phyloP scores from a whole-genome alignment of 345 rosid species.

The Salix arbutifolia region DNA sequence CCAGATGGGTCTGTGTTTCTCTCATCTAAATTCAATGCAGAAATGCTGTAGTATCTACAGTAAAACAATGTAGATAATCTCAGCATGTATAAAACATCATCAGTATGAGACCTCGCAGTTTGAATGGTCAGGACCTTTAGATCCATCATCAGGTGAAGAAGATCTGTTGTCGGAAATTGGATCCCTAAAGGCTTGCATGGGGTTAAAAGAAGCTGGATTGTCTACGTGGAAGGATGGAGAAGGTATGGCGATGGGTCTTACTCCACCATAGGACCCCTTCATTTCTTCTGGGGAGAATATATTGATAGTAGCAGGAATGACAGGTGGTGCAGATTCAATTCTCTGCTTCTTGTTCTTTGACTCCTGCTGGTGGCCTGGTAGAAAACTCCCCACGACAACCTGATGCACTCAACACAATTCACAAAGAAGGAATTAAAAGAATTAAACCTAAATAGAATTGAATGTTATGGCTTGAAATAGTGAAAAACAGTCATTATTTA shows the following conservation, averaged over 20 bases:
- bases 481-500: neutral
- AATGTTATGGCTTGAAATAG: neutral
- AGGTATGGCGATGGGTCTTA: constrained; percentile 38
- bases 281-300: constrained; percentile 32
- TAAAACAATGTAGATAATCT: constrained; percentile 15
- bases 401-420: constrained; percentile 21
- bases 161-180: constrained; percentile 35
- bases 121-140: constrained; percentile 45
- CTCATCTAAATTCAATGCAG: constrained; percentile 16
- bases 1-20: constrained; percentile 5
- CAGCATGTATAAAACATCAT: constrained; percentile 17
- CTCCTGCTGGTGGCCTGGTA: constrained; percentile 67
- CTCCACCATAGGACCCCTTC: constrained; percentile 34
- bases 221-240: constrained; percentile 13
- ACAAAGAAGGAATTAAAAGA: neutral
- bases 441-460: neutral
- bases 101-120: constrained; percentile 50
- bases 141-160: constrained; percentile 46
- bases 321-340: constrained; percentile 35
- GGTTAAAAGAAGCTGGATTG: constrained; percentile 33
- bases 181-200: constrained; percentile 35
- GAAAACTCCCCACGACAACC: constrained; percentile 78
- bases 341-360: constrained; percentile 66
- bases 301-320: constrained; percentile 21
- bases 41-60: constrained; percentile 10